Percentiles rank a stretch among this genome's conserved stretches.
Conservation (phyloP, 345 rosid species). For the Citrus hindsii region DNA sequence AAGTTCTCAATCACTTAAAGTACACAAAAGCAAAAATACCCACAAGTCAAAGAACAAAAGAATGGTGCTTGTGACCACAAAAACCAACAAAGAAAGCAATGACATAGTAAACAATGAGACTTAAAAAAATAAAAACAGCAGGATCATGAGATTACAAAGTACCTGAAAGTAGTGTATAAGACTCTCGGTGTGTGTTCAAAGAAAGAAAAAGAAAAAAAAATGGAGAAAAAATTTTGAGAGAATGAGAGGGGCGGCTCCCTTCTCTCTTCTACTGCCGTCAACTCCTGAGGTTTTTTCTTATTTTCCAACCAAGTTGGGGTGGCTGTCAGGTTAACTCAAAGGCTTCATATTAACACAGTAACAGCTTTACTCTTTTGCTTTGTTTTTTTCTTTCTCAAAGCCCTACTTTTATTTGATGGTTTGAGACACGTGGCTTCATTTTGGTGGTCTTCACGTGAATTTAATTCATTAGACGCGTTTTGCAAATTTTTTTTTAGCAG, state of each 20-base stretch:
- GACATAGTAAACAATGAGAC: constrained; percentile 8
- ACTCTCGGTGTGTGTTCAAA: background rate
- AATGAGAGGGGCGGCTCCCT: constrained; percentile 18
- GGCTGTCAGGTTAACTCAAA: background rate
- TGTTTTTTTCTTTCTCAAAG: background rate
- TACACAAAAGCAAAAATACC: background rate
- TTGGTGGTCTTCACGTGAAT: background rate
- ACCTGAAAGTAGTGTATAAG: constrained; percentile 18
- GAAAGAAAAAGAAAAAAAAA: background rate
- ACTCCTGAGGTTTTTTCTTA: constrained; percentile 5
- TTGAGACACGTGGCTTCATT: background rate
- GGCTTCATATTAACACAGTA: background rate
- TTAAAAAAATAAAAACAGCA: background rate
- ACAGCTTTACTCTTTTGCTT: background rate
- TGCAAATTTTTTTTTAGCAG: background rate
- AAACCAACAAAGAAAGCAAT: background rate
- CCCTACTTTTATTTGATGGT: background rate
- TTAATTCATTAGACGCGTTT: background rate
- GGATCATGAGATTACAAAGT: background rate
- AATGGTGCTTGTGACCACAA: background rate
- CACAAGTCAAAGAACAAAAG: background rate
- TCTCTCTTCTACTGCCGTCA: constrained; percentile 19
- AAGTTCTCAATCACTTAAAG: background rate
- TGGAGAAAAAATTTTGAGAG: background rate
- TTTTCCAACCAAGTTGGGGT: constrained; percentile 37